Conservation (phyloP, 257 asterid genomes). For the Catharanthus roseus region DNA sequence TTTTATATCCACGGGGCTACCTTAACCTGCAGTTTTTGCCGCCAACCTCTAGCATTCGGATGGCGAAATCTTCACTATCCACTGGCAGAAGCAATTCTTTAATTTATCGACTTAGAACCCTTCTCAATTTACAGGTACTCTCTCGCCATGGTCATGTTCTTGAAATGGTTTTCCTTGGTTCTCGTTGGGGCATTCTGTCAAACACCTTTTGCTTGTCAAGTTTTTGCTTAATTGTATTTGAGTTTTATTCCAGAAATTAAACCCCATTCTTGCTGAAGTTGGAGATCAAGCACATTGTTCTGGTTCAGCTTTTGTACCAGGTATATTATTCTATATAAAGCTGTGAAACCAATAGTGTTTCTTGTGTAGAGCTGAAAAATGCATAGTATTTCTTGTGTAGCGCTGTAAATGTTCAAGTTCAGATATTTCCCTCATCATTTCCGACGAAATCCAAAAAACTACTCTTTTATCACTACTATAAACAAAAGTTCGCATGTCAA, state of each 20-base stretch:
- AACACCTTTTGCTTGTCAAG: conserved; percentile 13
- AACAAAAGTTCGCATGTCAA: not conserved
- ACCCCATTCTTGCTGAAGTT: conserved; percentile 27
- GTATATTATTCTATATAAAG: not conserved
- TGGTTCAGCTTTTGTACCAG: conserved; percentile 23
- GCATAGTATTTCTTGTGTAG: too few species aligned
- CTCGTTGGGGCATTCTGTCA: conserved; percentile 38
- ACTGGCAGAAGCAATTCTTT: conserved; percentile 30
- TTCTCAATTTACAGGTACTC: conserved; percentile 41
- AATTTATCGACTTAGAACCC: conserved; percentile 36
- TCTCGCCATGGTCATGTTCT: not conserved
- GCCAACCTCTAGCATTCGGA: conserved; percentile 28
- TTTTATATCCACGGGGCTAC: too few species aligned
- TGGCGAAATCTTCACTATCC: conserved; percentile 30
- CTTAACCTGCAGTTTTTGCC: not conserved
- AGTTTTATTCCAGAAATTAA: conserved; percentile 39
- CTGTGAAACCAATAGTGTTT: too few species aligned
- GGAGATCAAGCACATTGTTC: conserved; percentile 26
- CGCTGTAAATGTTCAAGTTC: not conserved
- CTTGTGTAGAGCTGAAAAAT: too few species aligned
- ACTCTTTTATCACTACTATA: not conserved
- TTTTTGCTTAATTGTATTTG: not conserved
- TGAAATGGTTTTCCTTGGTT: not conserved
- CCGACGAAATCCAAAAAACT: not conserved
- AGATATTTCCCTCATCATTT: not conserved